These are phyloP conservation scores for Pseudopyrenochaeta lycopersici DNA, from an alignment of 2,329 filamentous ascomycete genomes.

Conservation along the genomic window DNA sequence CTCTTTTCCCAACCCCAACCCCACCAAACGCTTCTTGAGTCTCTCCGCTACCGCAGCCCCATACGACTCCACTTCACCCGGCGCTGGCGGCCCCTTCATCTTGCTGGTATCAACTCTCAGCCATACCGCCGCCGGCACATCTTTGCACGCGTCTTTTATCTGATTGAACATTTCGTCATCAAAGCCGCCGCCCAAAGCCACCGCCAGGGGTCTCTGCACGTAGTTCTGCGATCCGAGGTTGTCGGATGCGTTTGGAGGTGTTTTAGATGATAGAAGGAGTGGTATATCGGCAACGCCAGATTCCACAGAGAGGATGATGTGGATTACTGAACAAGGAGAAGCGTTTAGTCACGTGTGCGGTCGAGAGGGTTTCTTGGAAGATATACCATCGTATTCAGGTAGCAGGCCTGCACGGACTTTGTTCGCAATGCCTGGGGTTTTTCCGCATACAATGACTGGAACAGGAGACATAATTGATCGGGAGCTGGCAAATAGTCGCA, in stretches of 20 bases:
- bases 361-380: background rate
- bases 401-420: constrained; percentile 10
- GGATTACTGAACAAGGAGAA: constrained; percentile 9
- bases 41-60: constrained; percentile 7
- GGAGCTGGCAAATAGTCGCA: background rate
- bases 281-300: constrained; percentile 16
- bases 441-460: constrained; percentile 23
- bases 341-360: background rate
- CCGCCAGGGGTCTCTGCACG: constrained; percentile 1
- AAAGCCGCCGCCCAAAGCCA: constrained; percentile 14
- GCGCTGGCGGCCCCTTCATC: constrained; percentile 1
- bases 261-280: constrained; percentile 7
- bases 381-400: constrained; percentile 20
- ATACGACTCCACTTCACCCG: constrained; percentile 11
- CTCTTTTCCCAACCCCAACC: constrained; percentile 9
- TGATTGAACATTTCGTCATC: constrained; percentile 6
- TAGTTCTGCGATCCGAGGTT: constrained; percentile 20
- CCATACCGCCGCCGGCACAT: constrained; percentile 12
- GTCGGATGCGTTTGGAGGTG: background rate
- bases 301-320: constrained; percentile 18
- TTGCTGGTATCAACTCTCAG: constrained; percentile 8
- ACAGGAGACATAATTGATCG: constrained; percentile 11
- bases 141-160: constrained; percentile 9
- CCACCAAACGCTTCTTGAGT: constrained; percentile 13
- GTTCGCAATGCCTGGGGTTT: constrained; percentile 8